Evolutionary conservation across 495 filamentous ascomycete species (phyloP).

Genomic region (Lasiosphaeris hirsuta): DNA sequence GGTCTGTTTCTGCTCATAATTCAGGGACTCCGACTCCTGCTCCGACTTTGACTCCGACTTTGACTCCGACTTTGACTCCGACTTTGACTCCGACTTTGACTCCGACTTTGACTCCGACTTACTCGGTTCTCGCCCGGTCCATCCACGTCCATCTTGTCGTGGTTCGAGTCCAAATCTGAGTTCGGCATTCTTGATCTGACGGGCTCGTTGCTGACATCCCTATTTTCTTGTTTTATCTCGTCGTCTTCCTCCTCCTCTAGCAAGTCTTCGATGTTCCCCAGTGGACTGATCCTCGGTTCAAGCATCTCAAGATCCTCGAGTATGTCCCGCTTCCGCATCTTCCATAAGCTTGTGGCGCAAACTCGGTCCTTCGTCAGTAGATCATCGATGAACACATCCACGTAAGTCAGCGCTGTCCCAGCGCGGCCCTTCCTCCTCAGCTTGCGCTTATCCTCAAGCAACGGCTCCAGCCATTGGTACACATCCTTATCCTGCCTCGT

Average conservation of each 20-base stretch:
- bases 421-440: slow-evolving; percentile 68
- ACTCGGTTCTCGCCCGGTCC: too few relatives aligned
- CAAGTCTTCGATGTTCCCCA: slow-evolving; percentile 83
- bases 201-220: slow-evolving; percentile 31
- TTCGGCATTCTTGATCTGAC: too few relatives aligned
- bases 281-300: slow-evolving; percentile 78
- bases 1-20: too few relatives aligned
- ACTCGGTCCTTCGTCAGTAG: slow-evolving; percentile 84
- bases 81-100: too few relatives aligned
- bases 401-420: slow-evolving; percentile 68
- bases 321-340: slow-evolving; percentile 75
- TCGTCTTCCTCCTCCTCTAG: slow-evolving; percentile 65
- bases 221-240: slow-evolving; percentile 23
- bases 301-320: slow-evolving; percentile 88
- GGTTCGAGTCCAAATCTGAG: too few relatives aligned
- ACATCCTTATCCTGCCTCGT: slow-evolving; percentile 81
- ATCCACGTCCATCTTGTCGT: too few relatives aligned
- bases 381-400: slow-evolving; percentile 95
- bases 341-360: slow-evolving; percentile 89
- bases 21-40: too few relatives aligned
- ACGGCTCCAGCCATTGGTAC: slow-evolving; percentile 75
- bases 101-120: too few relatives aligned
- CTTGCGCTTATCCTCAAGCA: slow-evolving; percentile 80
- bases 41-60: too few relatives aligned
- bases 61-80: too few relatives aligned